Evolutionary conservation across 2,329 filamentous ascomycete species (phyloP), one percentile per base, ranked within the genome.

Genomic region (Ceratocystis smalleyi): DNA sequence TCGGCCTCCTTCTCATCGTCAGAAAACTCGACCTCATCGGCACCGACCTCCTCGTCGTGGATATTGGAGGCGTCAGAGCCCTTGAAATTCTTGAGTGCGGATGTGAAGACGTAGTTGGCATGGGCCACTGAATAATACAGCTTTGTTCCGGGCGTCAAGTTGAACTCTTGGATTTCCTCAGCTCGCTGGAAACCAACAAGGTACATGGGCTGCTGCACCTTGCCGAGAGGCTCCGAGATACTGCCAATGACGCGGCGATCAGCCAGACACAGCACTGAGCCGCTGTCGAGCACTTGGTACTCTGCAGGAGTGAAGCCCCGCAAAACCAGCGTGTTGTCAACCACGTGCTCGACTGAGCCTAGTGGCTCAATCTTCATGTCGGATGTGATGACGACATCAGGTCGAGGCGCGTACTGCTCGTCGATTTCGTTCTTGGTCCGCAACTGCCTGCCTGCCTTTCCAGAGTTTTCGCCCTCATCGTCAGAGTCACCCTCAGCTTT

Each of bases 1-100:
- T 91, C 89, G 6, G 87, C 87, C 74, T 99, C 94, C 69, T 89
- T 88, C 75, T 99, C 94, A 70, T 99, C 94, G 69, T 99, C 94
- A 0, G 92, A 96, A 73, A 97, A 97, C 72, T 97, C 94, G 69
- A 90, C 82, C 72, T 97, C 92, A 45, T 95, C 89, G 40, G 88
- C 86, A 17, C 77, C 84, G 6, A 91, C 81, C 75, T 97, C 92
- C 73, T 99, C 94, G 69, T 97, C 94, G 73, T 96, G 88, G 64
- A 96, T 81, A 72, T 97, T 97, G 62, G 90, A 95, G 7, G 94
- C 92, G 74, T 99, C 94, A 8, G 90, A 94, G 66, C 91, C 90
- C 75, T 95, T 97, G 70, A 87, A 73, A 62, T 79, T 81, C 73
- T 87, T 88, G 65, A 97, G 77, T 5, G 86, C 84, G 72, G 94